phyloP scores from a whole-genome alignment of 352 stramenopile genomes.

The Pythium insidiosum region DNA sequence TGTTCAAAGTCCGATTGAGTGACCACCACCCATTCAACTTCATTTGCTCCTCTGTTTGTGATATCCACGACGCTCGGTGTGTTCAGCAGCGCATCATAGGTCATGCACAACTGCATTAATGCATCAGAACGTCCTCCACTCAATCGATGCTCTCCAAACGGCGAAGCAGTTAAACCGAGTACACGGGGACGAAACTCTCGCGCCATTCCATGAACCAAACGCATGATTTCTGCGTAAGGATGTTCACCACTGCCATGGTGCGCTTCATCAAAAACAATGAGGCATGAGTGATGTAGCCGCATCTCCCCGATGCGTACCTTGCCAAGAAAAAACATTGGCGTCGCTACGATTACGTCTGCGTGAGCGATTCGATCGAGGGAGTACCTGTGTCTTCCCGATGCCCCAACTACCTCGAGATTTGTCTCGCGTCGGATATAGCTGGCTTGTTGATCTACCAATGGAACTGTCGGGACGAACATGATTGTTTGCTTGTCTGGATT shows the following conservation, averaged over 20 bases:
- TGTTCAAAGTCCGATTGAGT: conserved; percentile 23
- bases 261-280: conserved; percentile 78
- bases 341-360: conserved; percentile 42
- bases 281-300: conserved; percentile 43
- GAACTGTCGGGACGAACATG: conserved; percentile 66
- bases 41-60: too few relatives aligned
- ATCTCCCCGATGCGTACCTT: conserved; percentile 28
- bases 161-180: conserved; percentile 60
- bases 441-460: conserved; percentile 71
- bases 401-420: conserved; percentile 32
- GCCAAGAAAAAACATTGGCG: conserved; percentile 66
- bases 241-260: conserved; percentile 62
- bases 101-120: conserved; percentile 28
- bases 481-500: conserved; percentile 48
- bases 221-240: conserved; percentile 52
- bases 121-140: conserved; percentile 13
- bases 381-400: too few relatives aligned
- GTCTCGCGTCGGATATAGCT: conserved; percentile 63
- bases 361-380: too few relatives aligned
- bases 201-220: conserved; percentile 23
- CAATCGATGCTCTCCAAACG: conserved; percentile 48
- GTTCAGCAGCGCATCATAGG: conserved; percentile 49
- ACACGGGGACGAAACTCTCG: conserved; percentile 28
- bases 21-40: conserved; percentile 51
- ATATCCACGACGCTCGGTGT: conserved; percentile 48